Conservation (phyloP, 2,329 filamentous ascomycete species). For the Coniochaeta sp. region DNA sequence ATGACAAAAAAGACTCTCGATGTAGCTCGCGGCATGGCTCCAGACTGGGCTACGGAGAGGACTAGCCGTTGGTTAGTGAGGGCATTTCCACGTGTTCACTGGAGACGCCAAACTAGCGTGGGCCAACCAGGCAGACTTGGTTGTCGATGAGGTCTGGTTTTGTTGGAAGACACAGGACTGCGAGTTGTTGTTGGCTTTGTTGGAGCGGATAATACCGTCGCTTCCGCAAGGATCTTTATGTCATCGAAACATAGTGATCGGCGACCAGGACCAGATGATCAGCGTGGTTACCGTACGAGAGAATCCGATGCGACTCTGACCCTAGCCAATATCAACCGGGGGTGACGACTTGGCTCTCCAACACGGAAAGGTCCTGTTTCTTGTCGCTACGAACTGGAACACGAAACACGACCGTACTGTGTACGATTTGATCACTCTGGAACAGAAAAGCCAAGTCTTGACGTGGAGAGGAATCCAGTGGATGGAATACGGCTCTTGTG, state of each 20-base stretch:
- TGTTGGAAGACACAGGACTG: too few relatives aligned
- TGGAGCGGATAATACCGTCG: background rate
- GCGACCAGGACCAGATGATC: background rate
- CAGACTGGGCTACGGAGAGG: background rate
- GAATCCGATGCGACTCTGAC: background rate
- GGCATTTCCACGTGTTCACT: background rate
- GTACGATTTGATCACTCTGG: too few relatives aligned
- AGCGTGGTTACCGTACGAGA: background rate
- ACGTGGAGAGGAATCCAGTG: too few relatives aligned
- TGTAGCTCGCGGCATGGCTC: too few relatives aligned
- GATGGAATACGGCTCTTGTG: background rate
- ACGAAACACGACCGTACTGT: too few relatives aligned
- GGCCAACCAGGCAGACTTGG: background rate
- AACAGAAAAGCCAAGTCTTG: too few relatives aligned
- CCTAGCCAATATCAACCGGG: background rate
- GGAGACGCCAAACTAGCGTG: background rate
- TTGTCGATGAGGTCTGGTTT: background rate
- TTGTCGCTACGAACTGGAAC: too few relatives aligned
- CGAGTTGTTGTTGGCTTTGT: too few relatives aligned
- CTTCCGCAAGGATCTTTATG: too few relatives aligned
- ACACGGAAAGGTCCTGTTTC: too few relatives aligned
- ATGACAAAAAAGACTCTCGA: too few relatives aligned
- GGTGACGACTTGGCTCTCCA: background rate
- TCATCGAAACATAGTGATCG: background rate
- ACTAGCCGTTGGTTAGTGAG: background rate